Evolutionary conservation across 257 asterid species (phyloP).

Genomic region (Anisodus tanguticus): DNA sequence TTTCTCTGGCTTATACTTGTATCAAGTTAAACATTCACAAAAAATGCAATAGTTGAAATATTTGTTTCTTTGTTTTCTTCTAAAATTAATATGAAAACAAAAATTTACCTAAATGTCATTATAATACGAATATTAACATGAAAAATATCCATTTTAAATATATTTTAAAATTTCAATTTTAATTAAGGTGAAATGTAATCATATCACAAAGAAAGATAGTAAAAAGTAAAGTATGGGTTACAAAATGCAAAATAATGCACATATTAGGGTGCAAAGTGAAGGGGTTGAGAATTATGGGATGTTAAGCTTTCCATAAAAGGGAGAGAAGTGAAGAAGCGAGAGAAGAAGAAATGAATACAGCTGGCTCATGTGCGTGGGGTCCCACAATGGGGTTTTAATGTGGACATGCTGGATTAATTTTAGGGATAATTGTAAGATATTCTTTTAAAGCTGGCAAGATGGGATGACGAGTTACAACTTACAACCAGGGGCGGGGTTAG

Average conservation of each 20-base stretch:
- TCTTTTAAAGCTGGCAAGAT: no score
- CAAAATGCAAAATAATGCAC: not conserved
- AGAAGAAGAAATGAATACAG: not conserved
- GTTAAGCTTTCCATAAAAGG: not conserved
- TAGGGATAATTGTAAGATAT: not conserved
- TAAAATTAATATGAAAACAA: not conserved
- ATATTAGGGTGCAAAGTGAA: conserved; percentile 4
- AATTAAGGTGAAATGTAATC: not conserved
- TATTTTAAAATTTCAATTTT: not conserved
- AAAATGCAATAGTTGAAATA: not conserved
- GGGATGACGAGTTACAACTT: no score
- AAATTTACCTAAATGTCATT: not conserved
- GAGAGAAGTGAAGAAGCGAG: not conserved
- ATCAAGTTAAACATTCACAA: not conserved
- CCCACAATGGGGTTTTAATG: not conserved
- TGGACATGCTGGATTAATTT: not conserved
- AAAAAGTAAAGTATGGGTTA: not conserved
- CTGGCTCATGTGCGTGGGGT: not conserved
- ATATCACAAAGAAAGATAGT: not conserved
- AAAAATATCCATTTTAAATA: not conserved
- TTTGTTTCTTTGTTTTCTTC: not conserved
- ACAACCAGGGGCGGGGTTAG: no score
- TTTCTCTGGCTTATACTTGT: no score
- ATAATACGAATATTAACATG: not conserved
- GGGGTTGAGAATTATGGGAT: not conserved